Base-by-base conservation (phyloP, 1,284 basidiomycete genomes). In the Agroathelia rolfsii region DNA sequence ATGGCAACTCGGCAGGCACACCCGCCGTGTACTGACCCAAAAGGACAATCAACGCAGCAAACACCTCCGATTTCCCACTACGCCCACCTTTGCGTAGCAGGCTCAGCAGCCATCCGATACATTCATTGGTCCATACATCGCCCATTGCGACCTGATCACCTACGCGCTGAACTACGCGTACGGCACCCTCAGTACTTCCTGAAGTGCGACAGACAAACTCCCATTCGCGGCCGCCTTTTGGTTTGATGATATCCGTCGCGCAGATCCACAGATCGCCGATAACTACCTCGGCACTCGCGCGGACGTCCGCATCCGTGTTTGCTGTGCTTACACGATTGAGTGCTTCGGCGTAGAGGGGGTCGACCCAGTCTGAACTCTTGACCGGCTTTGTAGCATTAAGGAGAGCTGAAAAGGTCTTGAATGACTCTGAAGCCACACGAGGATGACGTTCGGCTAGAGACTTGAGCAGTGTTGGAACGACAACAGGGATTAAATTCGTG, bases 301-400 rank as follows among this genome's bases (percentile, higher is more conserved):
- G 76, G 20, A 98, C 88, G 43, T 96, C 90, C 8, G 87, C 79
- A 52, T 97, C 94, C 3, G 90, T 89, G 41, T 89, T 85, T 38
- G 83, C 72, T 32, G 75, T 83, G 31, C 64, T 72, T 24, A 98
- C 61, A 22, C 89, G 69, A 13, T 61, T 54, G 2, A 84, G 62
- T 3, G 86, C 80, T 34, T 84, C 79, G 8, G 72, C 60, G 53
- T 92, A 94, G 4, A 96, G 64, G 6, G 60, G 48, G 38, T 83
- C 73, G 2, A 75, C 58, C 72, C 83, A 80, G 18, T 71, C 68
- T 4, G 53, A 58, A 11, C 59, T 54, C 45, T 74, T 76, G 26
- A 79, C 54, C 2, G 83, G 79, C 34, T 69, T 72, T 30, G 72
- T 56, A 3, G 73, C 62, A 42, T 70, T 75, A 16, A 87, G 56